Base-by-base conservation (phyloP, 345 rosid genomes). In the Geranium brycei region DNA sequence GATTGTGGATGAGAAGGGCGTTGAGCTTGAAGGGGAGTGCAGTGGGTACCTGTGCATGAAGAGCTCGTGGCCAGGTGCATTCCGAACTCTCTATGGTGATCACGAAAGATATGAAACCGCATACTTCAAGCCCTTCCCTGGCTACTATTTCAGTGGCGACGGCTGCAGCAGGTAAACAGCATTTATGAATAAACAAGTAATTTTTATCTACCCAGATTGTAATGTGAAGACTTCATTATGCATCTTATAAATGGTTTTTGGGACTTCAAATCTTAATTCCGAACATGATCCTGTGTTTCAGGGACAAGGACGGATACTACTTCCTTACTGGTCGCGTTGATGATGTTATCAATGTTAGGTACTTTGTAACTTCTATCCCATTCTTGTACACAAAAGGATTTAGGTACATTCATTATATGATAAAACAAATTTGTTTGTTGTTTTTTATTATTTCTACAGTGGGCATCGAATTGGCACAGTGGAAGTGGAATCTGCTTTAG, bases 391-490 rank as follows among this genome's bases (percentile, higher is more conserved):
- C 47, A 47, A 10, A 35, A 35, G 41, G 41, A 35, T 35, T 35
- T 35, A 35, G 41, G 28, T 23, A 23, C 28, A 23, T 23, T 23
- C 28, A 23, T 23, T 23, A 35, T 35, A 35, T 35, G 41, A 35
- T 6, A 11, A 47, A 8, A 41, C n/a, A 15, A 40, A 28, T n/a
- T 57, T 17, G 13, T 3, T 7, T 14, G 17, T 5, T 57, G 17
- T 31, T 61, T 40, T 57, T 66, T 31, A n/a, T 70, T 14, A 31
- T 72, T 61, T 76, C 35, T 75, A 73, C 77, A 92, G 98, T 68
- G 98, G 98, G 59, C 98, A 90, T 80, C 97, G 99, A 58, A 93
- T 93, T 17, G 99, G 99, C 71, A 93, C 99, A 59, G 99, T 95
- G 38, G 99, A 93, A 81, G 96, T 93, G 41, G 99, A 93, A 81